phyloP scores from a whole-genome alignment of 257 asterid genomes.

The Mitragyna speciosa region DNA sequence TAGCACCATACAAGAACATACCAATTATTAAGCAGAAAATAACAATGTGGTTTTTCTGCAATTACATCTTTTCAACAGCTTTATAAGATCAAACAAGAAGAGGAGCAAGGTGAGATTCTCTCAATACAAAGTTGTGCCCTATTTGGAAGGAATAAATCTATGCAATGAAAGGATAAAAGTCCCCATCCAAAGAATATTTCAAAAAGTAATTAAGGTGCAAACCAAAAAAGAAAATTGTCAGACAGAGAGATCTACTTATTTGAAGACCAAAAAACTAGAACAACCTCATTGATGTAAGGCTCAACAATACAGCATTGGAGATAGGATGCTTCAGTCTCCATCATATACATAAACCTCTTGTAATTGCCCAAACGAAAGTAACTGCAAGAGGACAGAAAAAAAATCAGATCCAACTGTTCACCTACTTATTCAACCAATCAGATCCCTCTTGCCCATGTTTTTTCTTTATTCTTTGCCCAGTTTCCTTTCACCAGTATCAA shows the following conservation, averaged over 20 bases:
- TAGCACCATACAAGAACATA: not conserved
- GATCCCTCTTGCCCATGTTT: not conserved
- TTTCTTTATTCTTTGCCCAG: not conserved
- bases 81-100: no score
- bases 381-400: conserved; percentile 34
- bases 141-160: no score
- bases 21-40: not conserved
- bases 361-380: conserved; percentile 72
- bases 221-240: not conserved
- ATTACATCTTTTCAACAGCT: no score
- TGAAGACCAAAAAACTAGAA: conserved; percentile 3
- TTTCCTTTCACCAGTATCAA: not conserved
- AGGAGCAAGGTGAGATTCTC: no score
- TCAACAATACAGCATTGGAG: conserved; percentile 80
- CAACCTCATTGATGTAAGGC: conserved; percentile 77
- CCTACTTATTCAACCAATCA: not conserved
- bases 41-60: no score
- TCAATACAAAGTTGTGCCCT: no score
- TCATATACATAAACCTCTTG: conserved; percentile 55
- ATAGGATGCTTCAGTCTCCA: conserved; percentile 75
- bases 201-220: not conserved
- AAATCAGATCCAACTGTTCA: conserved; percentile 17
- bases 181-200: not conserved
- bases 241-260: not conserved
- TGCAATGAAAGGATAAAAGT: not conserved